phyloP scores from a whole-genome alignment of 2,329 filamentous ascomycete genomes.

The Hymenoscyphus fraxineus region DNA sequence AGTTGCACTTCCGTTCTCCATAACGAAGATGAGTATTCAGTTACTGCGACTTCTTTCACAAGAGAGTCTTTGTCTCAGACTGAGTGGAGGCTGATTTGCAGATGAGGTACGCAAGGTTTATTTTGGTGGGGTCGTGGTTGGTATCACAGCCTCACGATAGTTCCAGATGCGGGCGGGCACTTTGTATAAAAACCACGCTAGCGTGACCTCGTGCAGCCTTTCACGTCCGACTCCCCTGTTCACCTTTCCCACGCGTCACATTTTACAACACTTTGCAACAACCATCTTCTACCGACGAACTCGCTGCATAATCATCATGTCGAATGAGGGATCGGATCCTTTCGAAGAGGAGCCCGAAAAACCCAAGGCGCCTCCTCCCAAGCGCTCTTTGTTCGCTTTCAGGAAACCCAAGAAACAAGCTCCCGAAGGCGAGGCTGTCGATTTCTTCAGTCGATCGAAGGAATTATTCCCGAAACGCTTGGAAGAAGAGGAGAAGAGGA shows the following conservation, averaged over 20 bases:
- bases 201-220: slow-evolving; percentile 1
- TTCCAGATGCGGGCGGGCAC: not conserved
- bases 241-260: not conserved
- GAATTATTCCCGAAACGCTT: slow-evolving; percentile 45
- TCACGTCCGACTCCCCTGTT: not conserved
- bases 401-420: slow-evolving; percentile 53
- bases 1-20: slow-evolving; percentile 66
- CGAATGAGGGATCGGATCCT: slow-evolving; percentile 7
- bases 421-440: slow-evolving; percentile 33
- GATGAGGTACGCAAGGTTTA: not conserved
- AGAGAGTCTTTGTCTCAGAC: not conserved
- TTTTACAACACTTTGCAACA: not conserved
- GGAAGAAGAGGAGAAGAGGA: slow-evolving; percentile 38
- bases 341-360: slow-evolving; percentile 12
- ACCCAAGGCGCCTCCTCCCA: slow-evolving; percentile 13
- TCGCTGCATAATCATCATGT: slow-evolving; percentile 15
- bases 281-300: not conserved
- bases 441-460: slow-evolving; percentile 47
- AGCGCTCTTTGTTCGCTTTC: slow-evolving; percentile 21
- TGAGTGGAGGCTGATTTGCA: not conserved
- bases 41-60: not conserved
- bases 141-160: not conserved
- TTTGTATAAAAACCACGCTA: not conserved
- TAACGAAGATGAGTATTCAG: slow-evolving; percentile 35
- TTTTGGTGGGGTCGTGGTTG: not conserved